Percentiles rank a stretch among this genome's conserved stretches.
These are phyloP conservation scores for Kalmusia sp. DNA, from an alignment of 2,329 filamentous ascomycete species.

Conservation along the genomic window DNA sequence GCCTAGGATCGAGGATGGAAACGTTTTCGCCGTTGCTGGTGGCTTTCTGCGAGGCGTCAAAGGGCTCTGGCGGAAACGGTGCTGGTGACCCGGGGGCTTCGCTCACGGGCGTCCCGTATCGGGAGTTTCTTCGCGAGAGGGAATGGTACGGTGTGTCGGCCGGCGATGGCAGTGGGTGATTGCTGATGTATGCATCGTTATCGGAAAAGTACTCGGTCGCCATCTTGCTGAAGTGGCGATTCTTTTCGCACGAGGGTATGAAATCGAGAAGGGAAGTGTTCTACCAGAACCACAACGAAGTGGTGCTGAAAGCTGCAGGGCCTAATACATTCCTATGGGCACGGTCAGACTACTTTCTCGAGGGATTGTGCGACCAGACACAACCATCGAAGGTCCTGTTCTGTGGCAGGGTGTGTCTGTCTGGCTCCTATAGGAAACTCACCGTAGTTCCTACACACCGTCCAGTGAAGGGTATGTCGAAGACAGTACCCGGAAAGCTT, in stretches of 20 bases:
- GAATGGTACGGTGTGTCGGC: slow-evolving; percentile 73
- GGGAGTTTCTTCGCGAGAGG: slow-evolving; percentile 69
- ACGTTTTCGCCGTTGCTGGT: slow-evolving; percentile 73
- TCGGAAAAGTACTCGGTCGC: slow-evolving; percentile 57
- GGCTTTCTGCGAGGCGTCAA: slow-evolving; percentile 54
- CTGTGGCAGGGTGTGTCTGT: background rate
- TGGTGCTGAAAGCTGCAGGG: slow-evolving; percentile 26
- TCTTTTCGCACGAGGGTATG: background rate
- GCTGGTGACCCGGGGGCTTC: slow-evolving; percentile 70
- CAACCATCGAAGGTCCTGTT: no score
- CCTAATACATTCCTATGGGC: slow-evolving; percentile 38
- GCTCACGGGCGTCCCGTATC: slow-evolving; percentile 65
- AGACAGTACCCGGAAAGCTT: background rate
- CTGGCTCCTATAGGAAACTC: background rate
- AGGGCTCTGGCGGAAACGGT: slow-evolving; percentile 60
- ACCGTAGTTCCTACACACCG: background rate
- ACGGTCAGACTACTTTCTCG: slow-evolving; percentile 16
- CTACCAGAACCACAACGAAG: slow-evolving; percentile 37
- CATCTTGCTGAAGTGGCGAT: slow-evolving; percentile 26
- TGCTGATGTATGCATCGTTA: slow-evolving; percentile 47
- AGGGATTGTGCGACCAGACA: background rate
- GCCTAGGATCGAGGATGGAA: slow-evolving; percentile 81
- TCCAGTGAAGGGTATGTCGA: background rate
- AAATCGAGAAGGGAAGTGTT: slow-evolving; percentile 6
- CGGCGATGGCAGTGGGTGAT: slow-evolving; percentile 70